These are phyloP conservation scores for Athelia sp. DNA, from an alignment of 1,284 basidiomycete genomes.

Conservation along the genomic window DNA sequence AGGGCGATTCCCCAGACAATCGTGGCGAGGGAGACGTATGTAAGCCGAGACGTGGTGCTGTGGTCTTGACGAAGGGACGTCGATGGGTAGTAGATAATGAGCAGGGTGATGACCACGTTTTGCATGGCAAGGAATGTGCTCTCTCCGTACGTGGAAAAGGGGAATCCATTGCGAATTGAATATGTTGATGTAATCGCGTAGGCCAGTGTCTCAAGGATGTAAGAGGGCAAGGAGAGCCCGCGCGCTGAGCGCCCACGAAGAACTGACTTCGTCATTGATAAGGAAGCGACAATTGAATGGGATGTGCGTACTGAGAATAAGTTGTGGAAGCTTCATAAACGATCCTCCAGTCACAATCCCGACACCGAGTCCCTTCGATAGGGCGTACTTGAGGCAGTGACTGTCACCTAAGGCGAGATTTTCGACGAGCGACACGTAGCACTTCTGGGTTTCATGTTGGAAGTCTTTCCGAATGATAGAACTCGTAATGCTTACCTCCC, in stretches of 20 bases:
- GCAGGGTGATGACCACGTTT: conserved; percentile 77
- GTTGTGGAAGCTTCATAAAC: conserved; percentile 94
- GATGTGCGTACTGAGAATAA: conserved; percentile 59
- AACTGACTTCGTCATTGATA: conserved; percentile 38
- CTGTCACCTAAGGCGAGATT: conserved; percentile 82
- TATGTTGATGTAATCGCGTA: conserved; percentile 89
- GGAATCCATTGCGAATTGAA: conserved; percentile 77
- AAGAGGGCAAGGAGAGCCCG: conserved; percentile 79
- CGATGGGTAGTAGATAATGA: too few relatives aligned
- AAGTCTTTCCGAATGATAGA: background rate
- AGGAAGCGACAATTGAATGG: background rate
- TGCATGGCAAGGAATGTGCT: conserved; percentile 86
- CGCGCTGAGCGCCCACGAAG: conserved; percentile 67
- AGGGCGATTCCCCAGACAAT: conserved; percentile 40
- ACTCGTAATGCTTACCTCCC: conserved; percentile 48
- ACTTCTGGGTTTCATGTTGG: conserved; percentile 52
- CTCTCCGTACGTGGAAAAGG: conserved; percentile 95
- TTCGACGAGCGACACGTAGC: conserved; percentile 88
- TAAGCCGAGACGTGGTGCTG: conserved; percentile 26
- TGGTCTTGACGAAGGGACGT: conserved; percentile 29
- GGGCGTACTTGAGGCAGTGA: conserved; percentile 84
- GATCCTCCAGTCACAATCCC: conserved; percentile 92
- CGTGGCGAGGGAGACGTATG: conserved; percentile 35
- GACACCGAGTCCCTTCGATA: conserved; percentile 90
- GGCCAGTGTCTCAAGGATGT: conserved; percentile 79